These are phyloP conservation scores for Collybiopsis luxurians DNA, from an alignment of 768 basidiomycete species.

Conservation along the genomic window DNA sequence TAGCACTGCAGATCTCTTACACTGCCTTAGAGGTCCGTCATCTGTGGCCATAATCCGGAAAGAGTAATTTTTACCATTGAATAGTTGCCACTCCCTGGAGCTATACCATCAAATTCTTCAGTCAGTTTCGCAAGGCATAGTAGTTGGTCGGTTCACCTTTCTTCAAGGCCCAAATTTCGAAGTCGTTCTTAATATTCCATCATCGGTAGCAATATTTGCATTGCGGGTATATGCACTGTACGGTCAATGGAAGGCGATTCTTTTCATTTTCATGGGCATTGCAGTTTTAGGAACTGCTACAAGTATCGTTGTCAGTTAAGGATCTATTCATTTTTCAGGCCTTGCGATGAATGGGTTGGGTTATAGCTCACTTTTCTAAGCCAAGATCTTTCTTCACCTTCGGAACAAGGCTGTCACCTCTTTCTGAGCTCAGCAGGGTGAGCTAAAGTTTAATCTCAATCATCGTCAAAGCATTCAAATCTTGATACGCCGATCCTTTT, in stretches of 20 bases:
- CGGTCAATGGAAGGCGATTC: background rate
- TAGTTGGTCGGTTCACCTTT: background rate
- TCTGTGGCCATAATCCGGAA: too few species aligned
- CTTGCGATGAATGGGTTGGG: too few species aligned
- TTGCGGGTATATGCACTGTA: constrained; percentile 1
- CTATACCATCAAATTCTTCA: background rate
- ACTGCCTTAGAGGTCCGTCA: too few species aligned
- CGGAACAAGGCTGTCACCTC: background rate
- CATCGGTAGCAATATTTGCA: background rate
- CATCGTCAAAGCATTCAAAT: too few species aligned
- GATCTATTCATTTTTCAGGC: background rate
- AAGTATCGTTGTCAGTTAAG: background rate
- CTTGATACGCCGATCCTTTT: too few species aligned
- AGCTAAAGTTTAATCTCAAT: too few species aligned
- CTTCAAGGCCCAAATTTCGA: too few species aligned
- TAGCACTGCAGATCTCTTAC: too few species aligned
- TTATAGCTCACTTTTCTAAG: background rate
- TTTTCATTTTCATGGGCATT: background rate
- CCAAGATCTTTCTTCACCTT: background rate
- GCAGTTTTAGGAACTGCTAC: background rate
- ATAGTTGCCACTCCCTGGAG: background rate
- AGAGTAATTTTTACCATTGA: too few species aligned
- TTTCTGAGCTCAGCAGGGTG: background rate
- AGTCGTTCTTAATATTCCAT: background rate
- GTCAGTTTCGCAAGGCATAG: background rate